phyloP scores from a whole-genome alignment of 148 eudicot genomes.

The Pouteria glomerata region DNA sequence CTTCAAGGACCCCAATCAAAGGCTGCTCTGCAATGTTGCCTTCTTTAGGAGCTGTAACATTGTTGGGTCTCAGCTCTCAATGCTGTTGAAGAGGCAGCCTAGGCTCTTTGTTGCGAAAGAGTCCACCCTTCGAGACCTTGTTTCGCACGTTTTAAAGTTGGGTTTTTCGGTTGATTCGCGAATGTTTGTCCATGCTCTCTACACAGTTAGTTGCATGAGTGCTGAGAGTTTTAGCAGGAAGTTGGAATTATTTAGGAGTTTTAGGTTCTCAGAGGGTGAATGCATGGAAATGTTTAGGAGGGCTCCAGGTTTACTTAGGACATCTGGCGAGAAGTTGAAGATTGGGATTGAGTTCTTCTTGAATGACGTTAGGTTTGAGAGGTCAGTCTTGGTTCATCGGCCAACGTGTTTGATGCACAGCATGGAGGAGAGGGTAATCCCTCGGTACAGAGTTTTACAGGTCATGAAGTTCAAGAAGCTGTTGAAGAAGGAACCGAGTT shows the following conservation, averaged over 20 bases:
- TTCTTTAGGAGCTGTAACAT: slow-evolving; percentile 19
- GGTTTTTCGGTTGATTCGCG: slow-evolving; percentile 17
- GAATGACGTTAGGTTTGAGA: slow-evolving; percentile 16
- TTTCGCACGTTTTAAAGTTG: slow-evolving; percentile 14
- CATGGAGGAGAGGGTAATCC: slow-evolving; percentile 24
- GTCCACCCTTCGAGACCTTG: not conserved
- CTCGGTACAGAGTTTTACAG: slow-evolving; percentile 22
- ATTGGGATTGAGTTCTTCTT: slow-evolving; percentile 17
- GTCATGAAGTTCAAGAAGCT: slow-evolving; percentile 21
- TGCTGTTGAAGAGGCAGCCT: slow-evolving; percentile 16
- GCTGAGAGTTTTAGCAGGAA: slow-evolving; percentile 17
- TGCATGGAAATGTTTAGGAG: slow-evolving; percentile 19
- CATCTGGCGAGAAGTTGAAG: slow-evolving; percentile 22
- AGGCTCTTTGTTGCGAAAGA: slow-evolving; percentile 8
- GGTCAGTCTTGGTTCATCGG: slow-evolving; percentile 4
- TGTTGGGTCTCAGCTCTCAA: slow-evolving; percentile 18
- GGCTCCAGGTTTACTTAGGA: slow-evolving; percentile 17
- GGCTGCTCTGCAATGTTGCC: slow-evolving; percentile 6
- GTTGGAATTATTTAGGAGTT: slow-evolving; percentile 15
- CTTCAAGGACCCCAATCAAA: not conserved
- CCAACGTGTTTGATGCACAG: slow-evolving; percentile 19
- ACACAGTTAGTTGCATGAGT: slow-evolving; percentile 13
- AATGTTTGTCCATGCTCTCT: slow-evolving; percentile 24
- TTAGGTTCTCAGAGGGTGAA: slow-evolving; percentile 23
- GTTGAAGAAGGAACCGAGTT: slow-evolving; percentile 16